A percentile compares a stretch with the other conserved stretches of the same genome.
Evolutionary conservation across 2,329 filamentous ascomycete species (phyloP).

Genomic region (Periconia sp.): DNA sequence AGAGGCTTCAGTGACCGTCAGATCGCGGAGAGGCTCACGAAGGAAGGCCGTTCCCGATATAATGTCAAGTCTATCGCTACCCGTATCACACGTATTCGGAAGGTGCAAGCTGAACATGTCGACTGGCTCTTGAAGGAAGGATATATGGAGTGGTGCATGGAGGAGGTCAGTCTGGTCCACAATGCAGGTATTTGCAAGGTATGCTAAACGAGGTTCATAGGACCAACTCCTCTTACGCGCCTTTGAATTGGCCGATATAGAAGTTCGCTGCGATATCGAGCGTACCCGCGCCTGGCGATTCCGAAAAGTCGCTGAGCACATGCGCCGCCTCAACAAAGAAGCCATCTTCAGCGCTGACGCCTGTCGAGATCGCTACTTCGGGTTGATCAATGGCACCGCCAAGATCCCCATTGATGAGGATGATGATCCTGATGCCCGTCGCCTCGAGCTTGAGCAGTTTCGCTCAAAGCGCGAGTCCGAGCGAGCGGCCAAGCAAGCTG

Average conservation of each 20-base stretch:
- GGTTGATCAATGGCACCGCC: conserved; percentile 51
- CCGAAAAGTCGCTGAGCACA: conserved; percentile 50
- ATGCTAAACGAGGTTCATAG: conserved; percentile 32
- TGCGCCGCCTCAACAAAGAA: conserved; percentile 46
- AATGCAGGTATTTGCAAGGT: no score
- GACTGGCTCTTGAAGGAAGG: conserved; percentile 55
- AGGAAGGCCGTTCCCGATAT: conserved; percentile 52
- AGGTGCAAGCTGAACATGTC: conserved; percentile 49
- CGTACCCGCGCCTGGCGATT: conserved; percentile 53
- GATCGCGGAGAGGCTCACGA: conserved; percentile 50
- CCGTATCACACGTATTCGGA: conserved; percentile 54
- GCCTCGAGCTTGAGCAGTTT: conserved; percentile 31
- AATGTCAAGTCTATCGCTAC: conserved; percentile 56
- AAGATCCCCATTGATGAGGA: conserved; percentile 52
- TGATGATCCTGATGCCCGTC: conserved; percentile 47
- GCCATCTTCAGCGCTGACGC: conserved; percentile 55
- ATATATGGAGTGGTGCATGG: conserved; percentile 56
- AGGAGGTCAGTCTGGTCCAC: conserved; percentile 56
- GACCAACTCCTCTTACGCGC: conserved; percentile 53
- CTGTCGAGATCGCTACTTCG: conserved; percentile 52
- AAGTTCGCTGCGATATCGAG: conserved; percentile 49
- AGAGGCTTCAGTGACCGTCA: conserved; percentile 52
- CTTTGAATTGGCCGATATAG: conserved; percentile 49
- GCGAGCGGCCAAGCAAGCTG: conserved; percentile 24
- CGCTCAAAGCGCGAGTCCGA: conserved; percentile 23